Conservation (phyloP, 208 protist genomes). For the Trypanosomatidae sp. region DNA sequence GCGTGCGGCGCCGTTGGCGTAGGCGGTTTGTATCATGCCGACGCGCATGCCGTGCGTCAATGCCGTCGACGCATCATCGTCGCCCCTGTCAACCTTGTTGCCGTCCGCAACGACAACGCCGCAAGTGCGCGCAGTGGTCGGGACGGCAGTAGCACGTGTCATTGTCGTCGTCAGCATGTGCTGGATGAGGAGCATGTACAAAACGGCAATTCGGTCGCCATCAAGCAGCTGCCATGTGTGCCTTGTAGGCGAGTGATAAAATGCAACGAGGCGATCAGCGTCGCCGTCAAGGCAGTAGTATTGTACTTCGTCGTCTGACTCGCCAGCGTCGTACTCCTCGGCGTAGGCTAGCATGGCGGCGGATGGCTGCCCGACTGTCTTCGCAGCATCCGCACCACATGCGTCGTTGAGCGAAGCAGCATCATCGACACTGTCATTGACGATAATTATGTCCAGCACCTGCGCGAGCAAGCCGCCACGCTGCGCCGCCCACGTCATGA, state of each 20-base stretch:
- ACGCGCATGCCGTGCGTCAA: constrained; percentile 25
- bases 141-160: no score
- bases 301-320: constrained; percentile 10
- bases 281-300: constrained; percentile 92
- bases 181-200: constrained; percentile 56
- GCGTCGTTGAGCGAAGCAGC: constrained; percentile 36
- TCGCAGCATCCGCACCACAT: constrained; percentile 88
- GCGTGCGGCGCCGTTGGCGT: constrained; percentile 91
- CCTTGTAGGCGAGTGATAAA: constrained; percentile 8
- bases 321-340: constrained; percentile 1
- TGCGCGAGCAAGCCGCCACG: constrained; percentile 82
- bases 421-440: constrained; percentile 18
- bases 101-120: no score
- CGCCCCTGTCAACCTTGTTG: no score
- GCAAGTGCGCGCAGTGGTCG: no score
- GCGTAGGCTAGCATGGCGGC: constrained; percentile 16
- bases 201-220: constrained; percentile 65
- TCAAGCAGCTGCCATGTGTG: constrained; percentile 40
- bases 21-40: constrained; percentile 91
- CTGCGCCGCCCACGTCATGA: constrained; percentile 84
- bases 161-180: no score
- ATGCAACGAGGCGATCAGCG: constrained; percentile 87
- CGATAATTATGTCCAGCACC: constrained; percentile 21
- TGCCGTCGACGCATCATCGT: constrained; percentile 29
- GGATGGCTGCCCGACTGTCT: constrained; percentile 34